Evolutionary conservation across 108 stramenopile genomes (phyloP), one percentile per base, ranked within the genome.

Genomic region (Seminavis robusta): DNA sequence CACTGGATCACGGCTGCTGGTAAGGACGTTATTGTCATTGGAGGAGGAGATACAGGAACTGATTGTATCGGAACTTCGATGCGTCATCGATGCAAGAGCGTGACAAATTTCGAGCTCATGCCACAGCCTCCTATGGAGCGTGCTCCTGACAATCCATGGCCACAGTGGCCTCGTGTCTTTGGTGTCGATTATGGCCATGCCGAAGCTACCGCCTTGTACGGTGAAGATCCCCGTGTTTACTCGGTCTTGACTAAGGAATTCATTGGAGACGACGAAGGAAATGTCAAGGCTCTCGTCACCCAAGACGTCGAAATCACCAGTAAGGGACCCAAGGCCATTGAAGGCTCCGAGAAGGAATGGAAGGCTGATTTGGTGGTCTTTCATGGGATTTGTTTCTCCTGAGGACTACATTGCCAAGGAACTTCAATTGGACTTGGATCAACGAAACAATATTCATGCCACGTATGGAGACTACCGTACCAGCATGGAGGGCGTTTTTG

Each of bases 51-150:
- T 63, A 96, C 97, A 15, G 97, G 97, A 39, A 97, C 97, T 19
- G 97, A 97, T 86, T 97, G 97, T 66, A 96, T 97, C 61, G 97
- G 97, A 43, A 98, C 97, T 10, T 92, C 90, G 24, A 95, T 98
- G 95, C 90, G 97, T 59, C 97, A 98, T 61, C 85, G 94, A 23
- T 96, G 95, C 92, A 94, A 94, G 63, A 86, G 83, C 37, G 84
- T 96, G 30, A 88, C 90, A 29, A 98, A 98, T 72, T 95, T 98
- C 80, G 97, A 98, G 74, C 77, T 98, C 54, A 94, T 98, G 90
- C 95, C 95, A 30, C 80, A 79, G 51, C 95, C 94, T 42, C 97
- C 95, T 23, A 69, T 79, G 46, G 84, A 83, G 47, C 95, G 97
- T 47, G 95, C 95, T 32, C 57, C 82, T 5, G 79, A 81, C 80